These are phyloP conservation scores for Xylaria sp. DNA, from an alignment of 2,329 filamentous ascomycete species.

Conservation along the genomic window DNA sequence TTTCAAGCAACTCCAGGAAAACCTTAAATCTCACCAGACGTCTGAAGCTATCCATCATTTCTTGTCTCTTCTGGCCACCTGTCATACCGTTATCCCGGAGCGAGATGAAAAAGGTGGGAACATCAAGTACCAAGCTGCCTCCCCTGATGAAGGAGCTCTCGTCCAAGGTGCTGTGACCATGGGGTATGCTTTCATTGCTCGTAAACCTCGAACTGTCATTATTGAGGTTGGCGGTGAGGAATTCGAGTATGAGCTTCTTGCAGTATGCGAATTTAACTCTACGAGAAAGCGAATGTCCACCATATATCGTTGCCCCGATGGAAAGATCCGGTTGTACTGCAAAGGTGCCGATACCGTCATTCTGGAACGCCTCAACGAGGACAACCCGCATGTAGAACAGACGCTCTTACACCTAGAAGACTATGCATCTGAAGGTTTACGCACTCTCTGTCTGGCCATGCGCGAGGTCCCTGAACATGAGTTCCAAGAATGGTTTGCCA, in stretches of 20 bases:
- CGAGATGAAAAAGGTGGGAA: constrained; percentile 77
- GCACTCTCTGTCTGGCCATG: constrained; percentile 94
- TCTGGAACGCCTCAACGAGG: constrained; percentile 83
- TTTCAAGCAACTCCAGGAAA: constrained; percentile 79
- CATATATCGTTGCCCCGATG: constrained; percentile 95
- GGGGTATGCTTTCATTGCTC: constrained; percentile 89
- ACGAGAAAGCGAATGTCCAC: constrained; percentile 98
- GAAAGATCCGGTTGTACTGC: constrained; percentile 91
- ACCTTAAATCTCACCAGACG: constrained; percentile 68
- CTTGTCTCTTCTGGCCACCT: constrained; percentile 84
- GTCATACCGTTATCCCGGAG: constrained; percentile 98
- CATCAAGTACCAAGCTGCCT: constrained; percentile 98
- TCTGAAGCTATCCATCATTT: constrained; percentile 78
- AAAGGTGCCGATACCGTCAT: constrained; percentile 99
- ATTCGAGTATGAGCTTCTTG: constrained; percentile 87
- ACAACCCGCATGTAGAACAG: constrained; percentile 88
- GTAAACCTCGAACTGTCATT: constrained; percentile 88
- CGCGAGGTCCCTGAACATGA: constrained; percentile 91
- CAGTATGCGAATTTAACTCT: constrained; percentile 99
- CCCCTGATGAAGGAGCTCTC: constrained; percentile 95
- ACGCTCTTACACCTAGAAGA: constrained; percentile 97
- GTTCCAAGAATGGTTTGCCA: constrained; percentile 84
- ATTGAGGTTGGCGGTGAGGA: constrained; percentile 80
- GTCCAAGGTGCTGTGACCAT: constrained; percentile 88
- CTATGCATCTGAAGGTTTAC: constrained; percentile 94